Evolutionary conservation across 345 rosid genomes (phyloP).

Genomic region (Orychophragmus violaceus): DNA sequence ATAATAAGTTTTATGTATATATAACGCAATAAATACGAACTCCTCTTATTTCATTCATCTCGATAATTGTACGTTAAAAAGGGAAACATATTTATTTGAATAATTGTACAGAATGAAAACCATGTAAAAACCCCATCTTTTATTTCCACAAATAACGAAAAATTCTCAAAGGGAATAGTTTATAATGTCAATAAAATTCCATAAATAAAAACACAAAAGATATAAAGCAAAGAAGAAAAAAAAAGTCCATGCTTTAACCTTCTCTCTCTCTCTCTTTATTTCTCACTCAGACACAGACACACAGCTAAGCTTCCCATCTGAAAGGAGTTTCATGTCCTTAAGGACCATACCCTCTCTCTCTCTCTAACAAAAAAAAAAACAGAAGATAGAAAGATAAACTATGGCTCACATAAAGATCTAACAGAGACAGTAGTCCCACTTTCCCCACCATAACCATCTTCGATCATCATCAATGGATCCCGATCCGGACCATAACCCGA

Average conservation of each 20-base stretch:
- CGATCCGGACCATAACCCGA: constrained; percentile 38
- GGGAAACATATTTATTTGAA: neutral
- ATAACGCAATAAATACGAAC: constrained; percentile 15
- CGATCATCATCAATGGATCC: constrained; percentile 59
- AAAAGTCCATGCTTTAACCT: constrained; percentile 46
- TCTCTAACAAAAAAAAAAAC: constrained; percentile 16
- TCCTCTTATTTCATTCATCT: constrained; percentile 6
- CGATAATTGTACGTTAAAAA: constrained; percentile 2
- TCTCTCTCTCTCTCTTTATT: constrained; percentile 15
- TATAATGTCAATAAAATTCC: constrained; percentile 28
- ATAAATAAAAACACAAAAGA: constrained; percentile 21
- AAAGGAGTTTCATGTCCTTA: constrained; percentile 42
- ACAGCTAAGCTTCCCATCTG: constrained; percentile 47
- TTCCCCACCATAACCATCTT: constrained; percentile 44
- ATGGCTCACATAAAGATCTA: constrained; percentile 32
- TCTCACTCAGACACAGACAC: constrained; percentile 14
- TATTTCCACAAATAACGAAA: constrained; percentile 26
- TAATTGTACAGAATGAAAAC: constrained; percentile 16
- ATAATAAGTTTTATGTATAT: too few relatives aligned
- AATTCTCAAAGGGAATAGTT: constrained; percentile 21
- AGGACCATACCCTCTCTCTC: constrained; percentile 25
- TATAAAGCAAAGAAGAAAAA: constrained; percentile 21
- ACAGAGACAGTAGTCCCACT: constrained; percentile 41
- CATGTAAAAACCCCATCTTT: constrained; percentile 10
- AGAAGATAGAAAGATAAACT: constrained; percentile 10